These are phyloP conservation scores for Ramularia endophylla DNA, from an alignment of 2,329 filamentous ascomycete genomes.

Conservation along the genomic window DNA sequence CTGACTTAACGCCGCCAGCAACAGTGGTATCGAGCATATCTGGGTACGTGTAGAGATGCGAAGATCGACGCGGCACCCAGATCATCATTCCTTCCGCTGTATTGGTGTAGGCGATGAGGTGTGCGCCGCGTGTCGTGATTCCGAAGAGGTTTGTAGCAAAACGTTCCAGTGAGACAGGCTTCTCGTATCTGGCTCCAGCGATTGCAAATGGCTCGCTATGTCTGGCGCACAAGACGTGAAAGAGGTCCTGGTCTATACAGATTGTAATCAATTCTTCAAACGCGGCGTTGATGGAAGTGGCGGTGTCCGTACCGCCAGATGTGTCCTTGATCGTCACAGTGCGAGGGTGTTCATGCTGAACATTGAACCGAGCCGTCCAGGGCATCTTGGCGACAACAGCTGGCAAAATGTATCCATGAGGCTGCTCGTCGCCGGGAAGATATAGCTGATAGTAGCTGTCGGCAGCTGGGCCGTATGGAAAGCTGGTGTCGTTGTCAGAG, in stretches of 20 bases:
- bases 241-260: conserved; percentile 45
- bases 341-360: conserved; percentile 36
- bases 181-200: conserved; percentile 52
- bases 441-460: conserved; percentile 57
- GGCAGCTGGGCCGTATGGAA: conserved; percentile 42
- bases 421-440: conserved; percentile 58
- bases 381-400: conserved; percentile 54
- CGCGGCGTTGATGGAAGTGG: conserved; percentile 49
- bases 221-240: conserved; percentile 69
- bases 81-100: conserved; percentile 56
- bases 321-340: conserved; percentile 32
- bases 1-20: conserved; percentile 74
- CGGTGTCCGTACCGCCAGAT: conserved; percentile 58
- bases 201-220: conserved; percentile 73
- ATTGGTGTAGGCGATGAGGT: conserved; percentile 67
- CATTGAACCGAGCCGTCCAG: conserved; percentile 49
- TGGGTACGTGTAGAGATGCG: conserved; percentile 75
- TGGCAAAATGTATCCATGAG: conserved; percentile 53
- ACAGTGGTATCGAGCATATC: conserved; percentile 90
- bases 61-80: conserved; percentile 74
- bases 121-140: conserved; percentile 67
- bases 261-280: conserved; percentile 59
- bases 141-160: conserved; percentile 67
- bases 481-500: too few species aligned
- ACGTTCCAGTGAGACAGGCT: conserved; percentile 69